Evolutionary conservation across 441 rosid species (phyloP), one percentile per base, ranked within the genome.

Genomic region (Raphanus hybrid): DNA sequence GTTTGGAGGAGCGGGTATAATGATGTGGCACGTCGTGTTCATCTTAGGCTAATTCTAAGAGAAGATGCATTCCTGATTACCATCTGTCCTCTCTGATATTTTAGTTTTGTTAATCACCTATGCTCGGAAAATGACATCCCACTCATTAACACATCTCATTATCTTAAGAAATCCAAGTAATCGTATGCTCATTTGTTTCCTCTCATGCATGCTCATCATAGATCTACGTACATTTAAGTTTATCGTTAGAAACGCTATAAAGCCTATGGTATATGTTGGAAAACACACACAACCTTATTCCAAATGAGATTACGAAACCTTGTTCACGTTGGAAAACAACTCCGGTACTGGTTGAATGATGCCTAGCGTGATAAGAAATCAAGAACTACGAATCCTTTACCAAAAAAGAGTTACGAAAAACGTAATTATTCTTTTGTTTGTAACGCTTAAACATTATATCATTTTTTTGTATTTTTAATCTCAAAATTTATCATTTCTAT

Each of bases 11-110:
- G 41, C 59, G 55, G 55, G 61, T 32, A 9, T 10, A 48, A 45
- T 55, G 75, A 70, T 64, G 66, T 70, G 65, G 20, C 50, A 64
- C 9, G 75, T 55, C 67, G 43, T 69, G 57, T 62, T 69, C 74
- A n/a, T 4, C 34, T 29, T 29, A 29, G 34, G 34, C 34, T 29
- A 29, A 29, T 29, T 29, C 34, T 29, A 29, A 29, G 26, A 29
- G 34, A 29, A 34, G 7, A 34, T 29, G 34, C 34, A 29, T 29
- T 29, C 34, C 34, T 29, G 39, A 34, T 34, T 1, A 34, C 39
- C 39, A 34, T 34, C 39, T 34, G 39, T 34, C 39, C 39, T 34
- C 1, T 34, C 39, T 34, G 39, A 34, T 34, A 6, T 34, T 34
- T 34, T 34, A 34, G 39, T 34, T 34, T 34, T 34, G 39, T 6